These are phyloP conservation scores for Mortierella alpina DNA, from an alignment of 192 early-diverging fungal species.

Conservation along the genomic window DNA sequence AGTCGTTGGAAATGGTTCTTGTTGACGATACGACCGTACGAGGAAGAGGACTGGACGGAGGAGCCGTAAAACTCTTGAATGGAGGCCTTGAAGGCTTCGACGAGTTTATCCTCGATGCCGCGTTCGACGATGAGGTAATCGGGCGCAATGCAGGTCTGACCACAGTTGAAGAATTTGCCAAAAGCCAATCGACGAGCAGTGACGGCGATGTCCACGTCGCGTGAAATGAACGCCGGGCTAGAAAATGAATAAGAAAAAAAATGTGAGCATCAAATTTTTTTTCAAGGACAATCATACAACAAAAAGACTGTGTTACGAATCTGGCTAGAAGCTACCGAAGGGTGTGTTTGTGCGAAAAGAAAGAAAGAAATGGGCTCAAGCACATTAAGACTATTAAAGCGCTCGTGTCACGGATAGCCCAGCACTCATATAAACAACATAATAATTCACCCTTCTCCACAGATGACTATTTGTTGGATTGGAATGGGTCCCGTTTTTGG, in stretches of 20 bases:
- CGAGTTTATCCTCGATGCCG: slow-evolving; percentile 60
- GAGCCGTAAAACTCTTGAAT: slow-evolving; percentile 58
- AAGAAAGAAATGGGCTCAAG: too few relatives aligned
- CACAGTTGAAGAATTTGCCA: slow-evolving; percentile 89
- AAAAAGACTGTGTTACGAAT: too few relatives aligned
- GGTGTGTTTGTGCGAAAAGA: too few relatives aligned
- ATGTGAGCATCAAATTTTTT: background rate
- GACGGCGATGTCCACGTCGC: slow-evolving; percentile 73
- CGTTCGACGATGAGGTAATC: slow-evolving; percentile 79
- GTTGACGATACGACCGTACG: slow-evolving; percentile 75
- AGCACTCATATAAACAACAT: too few relatives aligned
- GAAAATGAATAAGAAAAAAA: background rate
- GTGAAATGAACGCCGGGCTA: slow-evolving; percentile 74
- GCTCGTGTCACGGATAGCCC: too few relatives aligned
- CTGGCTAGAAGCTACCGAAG: too few relatives aligned
- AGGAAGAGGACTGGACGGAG: slow-evolving; percentile 52
- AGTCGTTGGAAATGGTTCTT: slow-evolving; percentile 73
- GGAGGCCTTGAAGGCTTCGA: slow-evolving; percentile 62
- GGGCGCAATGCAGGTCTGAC: slow-evolving; percentile 87
- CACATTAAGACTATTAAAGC: too few relatives aligned
- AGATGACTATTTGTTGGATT: too few relatives aligned
- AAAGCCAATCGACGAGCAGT: slow-evolving; percentile 82
- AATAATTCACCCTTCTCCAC: too few relatives aligned
- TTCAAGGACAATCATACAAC: too few relatives aligned
- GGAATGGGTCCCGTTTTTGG: too few relatives aligned